These are phyloP conservation scores for Neurospora sp. DNA, from an alignment of 495 filamentous ascomycete species.

Conservation along the genomic window DNA sequence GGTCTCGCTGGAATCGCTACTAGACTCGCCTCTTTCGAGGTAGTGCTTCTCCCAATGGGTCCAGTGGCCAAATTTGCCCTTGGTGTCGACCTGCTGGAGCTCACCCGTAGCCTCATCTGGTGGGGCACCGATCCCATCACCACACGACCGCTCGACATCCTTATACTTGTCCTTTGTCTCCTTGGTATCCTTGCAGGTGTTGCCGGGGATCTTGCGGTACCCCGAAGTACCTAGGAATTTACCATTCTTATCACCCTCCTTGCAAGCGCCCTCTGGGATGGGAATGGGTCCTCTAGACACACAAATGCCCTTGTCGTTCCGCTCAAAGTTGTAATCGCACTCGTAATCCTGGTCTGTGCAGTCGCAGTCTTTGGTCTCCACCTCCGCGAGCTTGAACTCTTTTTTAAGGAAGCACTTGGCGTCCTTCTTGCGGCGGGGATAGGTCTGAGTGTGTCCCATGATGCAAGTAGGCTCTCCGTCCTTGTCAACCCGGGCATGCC, in stretches of 20 bases:
- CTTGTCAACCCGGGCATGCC: constrained; percentile 73
- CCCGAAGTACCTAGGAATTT: constrained; percentile 79
- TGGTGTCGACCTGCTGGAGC: constrained; percentile 37
- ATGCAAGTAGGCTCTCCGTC: constrained; percentile 75
- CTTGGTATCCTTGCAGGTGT: constrained; percentile 56
- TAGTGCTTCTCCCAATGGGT: constrained; percentile 62
- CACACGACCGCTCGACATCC: constrained; percentile 46
- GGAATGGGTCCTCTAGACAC: constrained; percentile 38
- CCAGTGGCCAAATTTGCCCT: constrained; percentile 45
- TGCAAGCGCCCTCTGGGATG: constrained; percentile 56
- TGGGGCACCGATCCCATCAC: constrained; percentile 33
- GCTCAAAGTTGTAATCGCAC: constrained; percentile 83
- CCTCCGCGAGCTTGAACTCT: constrained; percentile 64
- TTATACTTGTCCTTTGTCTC: constrained; percentile 49
- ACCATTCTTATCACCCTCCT: constrained; percentile 45
- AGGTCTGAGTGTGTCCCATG: constrained; percentile 90
- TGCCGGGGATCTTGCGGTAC: constrained; percentile 86
- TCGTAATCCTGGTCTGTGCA: constrained; percentile 82
- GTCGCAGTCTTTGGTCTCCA: constrained; percentile 58
- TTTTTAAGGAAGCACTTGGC: constrained; percentile 82
- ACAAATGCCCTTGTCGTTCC: constrained; percentile 49
- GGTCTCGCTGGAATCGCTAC: constrained; percentile 62
- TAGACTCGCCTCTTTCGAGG: constrained; percentile 66
- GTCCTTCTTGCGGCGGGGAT: constrained; percentile 68
- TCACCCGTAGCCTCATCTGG: constrained; percentile 43